phyloP scores from a whole-genome alignment of 2,329 filamentous ascomycete genomes.

The Aspergillus spinulosporus region DNA sequence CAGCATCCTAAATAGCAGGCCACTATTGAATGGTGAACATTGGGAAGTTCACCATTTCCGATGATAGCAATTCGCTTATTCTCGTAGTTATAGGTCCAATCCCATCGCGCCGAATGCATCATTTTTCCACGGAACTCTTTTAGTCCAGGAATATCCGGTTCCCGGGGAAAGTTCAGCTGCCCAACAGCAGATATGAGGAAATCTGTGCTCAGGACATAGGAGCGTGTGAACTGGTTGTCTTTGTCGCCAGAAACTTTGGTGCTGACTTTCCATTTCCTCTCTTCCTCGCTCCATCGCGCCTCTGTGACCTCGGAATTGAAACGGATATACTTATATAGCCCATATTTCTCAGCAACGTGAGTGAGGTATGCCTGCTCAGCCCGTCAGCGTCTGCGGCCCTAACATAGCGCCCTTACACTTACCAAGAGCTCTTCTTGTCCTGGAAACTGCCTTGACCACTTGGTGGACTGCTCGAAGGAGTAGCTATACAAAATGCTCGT shows the following conservation, averaged over 20 bases:
- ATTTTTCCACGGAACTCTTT: slow-evolving; percentile 53
- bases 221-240: slow-evolving; percentile 54
- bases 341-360: slow-evolving; percentile 54
- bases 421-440: slow-evolving; percentile 61
- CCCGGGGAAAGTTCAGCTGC: slow-evolving; percentile 57
- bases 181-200: slow-evolving; percentile 61
- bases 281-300: slow-evolving; percentile 55
- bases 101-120: slow-evolving; percentile 60
- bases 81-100: slow-evolving; percentile 56
- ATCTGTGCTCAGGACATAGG: slow-evolving; percentile 56
- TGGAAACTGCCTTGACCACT: slow-evolving; percentile 60
- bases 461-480: slow-evolving; percentile 61
- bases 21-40: background rate
- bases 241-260: slow-evolving; percentile 54
- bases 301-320: slow-evolving; percentile 58
- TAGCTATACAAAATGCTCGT: slow-evolving; percentile 59
- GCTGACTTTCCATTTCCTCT: slow-evolving; percentile 53
- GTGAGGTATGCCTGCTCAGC: slow-evolving; percentile 49
- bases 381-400: background rate
- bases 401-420: background rate
- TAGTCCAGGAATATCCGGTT: slow-evolving; percentile 53
- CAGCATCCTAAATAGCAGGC: background rate
- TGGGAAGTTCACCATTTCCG: slow-evolving; percentile 51
- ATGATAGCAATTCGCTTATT: slow-evolving; percentile 60
- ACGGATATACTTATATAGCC: slow-evolving; percentile 58